Evolutionary conservation across 2,329 filamentous ascomycete species (phyloP), one percentile per base, ranked within the genome.

Genomic region (Exserohilum turcica): DNA sequence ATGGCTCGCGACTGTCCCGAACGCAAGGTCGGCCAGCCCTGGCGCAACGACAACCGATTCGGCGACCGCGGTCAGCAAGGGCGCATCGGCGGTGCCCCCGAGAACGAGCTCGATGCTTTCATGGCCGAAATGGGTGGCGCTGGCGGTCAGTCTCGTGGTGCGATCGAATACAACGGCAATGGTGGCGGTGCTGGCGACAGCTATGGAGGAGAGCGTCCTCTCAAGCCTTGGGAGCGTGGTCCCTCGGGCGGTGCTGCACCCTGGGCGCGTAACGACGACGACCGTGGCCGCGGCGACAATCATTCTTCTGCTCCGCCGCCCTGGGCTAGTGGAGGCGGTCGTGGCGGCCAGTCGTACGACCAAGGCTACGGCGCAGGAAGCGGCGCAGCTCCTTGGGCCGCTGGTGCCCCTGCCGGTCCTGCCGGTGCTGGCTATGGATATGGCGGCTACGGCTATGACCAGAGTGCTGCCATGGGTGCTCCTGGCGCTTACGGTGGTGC

Each of bases 1-100:
- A 97, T 99, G 92, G 94, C 92, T 64, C 88, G 93, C 66, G 94
- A 99, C 78, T 99, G 94, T 84, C 92, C 93, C 39, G 94, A 99
- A 71, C 84, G 94, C 73, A 90, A 94, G 79, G 87, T 90, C 72
- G 94, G 94, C 67, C 86, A 88, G 39, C 92, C 90, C 75, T 97
- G 91, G 91, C 92, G 94, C 68, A 96, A 96, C 70, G 86, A 90
- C 66, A 84, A 84, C 53, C 70, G 74, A 48, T 79, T 78, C 63
- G 57, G 54, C 38, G 77, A 78, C 46, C 80, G 82, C 65, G 84
- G 84, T 74, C 44, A 46, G 28, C 87, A 86, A 66, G 84, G 83
- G 47, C 69, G 73, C 59, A 85, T 92, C 71, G 89, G 88, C 58
- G 83, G 83, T 64, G 90, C 89, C 59, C 90, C 93, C 59, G 92